Evolutionary conservation across 108 stramenopile species (phyloP), one percentile per base, ranked within the genome.

Genomic region (Craspedostauros australis): DNA sequence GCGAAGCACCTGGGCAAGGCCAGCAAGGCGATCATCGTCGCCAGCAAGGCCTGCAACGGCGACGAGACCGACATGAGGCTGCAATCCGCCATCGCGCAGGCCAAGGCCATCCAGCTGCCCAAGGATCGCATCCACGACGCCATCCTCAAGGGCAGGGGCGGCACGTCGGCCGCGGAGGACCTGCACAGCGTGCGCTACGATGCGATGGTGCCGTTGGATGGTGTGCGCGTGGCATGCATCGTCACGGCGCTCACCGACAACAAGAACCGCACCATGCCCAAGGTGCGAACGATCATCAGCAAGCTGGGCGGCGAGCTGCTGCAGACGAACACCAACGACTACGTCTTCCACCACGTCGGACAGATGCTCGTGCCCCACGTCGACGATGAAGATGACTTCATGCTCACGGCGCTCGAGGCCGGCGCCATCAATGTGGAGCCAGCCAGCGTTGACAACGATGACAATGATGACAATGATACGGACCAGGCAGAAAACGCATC

Each of bases 261-360:
- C 57, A 77, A 60, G 21, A 86, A 86, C 54, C 68, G 84, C n/a
- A 82, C 84, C 3, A 75, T 78, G 16, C 74, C 76, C 5, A 68
- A 79, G 43, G 73, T 86, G 1, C 72, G 84, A 3, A 60, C 75
- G 53, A 44, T 74, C 45, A 62, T 86, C 28, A 77, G 49, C 21
- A 81, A 75, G 46, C 32, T 36, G 28, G 84, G 77, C 36, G 84
- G 80, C 16, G 84, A 86, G 33, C 33, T 86, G 20, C 28, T 79
- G 36, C 66, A 75, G 15, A 77, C 80, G 8, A 70, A 74, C 23
- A 47, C 68, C 40, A 62, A 76, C 21, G 64, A 73, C 49, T 86
- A 80, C 54, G 29, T 86, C 28, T 85, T 86, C 60, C 62, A 77
- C 20, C 77, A 85, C 39, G 77, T 79, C 20, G 84, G 84, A 32